Base-by-base conservation (phyloP, 495 filamentous ascomycete species). In the Aspergillus bridgeri region DNA sequence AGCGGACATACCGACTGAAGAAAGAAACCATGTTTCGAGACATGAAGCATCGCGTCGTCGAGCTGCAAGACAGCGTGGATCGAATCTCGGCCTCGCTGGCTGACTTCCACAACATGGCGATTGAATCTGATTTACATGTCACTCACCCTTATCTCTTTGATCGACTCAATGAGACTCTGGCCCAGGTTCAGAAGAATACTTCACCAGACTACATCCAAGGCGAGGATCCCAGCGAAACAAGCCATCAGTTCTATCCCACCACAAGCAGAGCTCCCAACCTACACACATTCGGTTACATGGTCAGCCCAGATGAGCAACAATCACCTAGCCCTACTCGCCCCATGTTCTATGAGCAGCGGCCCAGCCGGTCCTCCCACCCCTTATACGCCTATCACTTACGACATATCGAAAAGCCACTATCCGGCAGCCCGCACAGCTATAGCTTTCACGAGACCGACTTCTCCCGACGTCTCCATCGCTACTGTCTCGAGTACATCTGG, bases 11-110 rank as follows among this genome's bases (percentile, higher is more conserved):
- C 64, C 83, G 91, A 17, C 81, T 88, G 60, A 86, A 91, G 24
- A 96, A 95, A 69, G 91, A 96, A 65, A 86, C 80, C 22, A 90
- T 88, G 0, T 91, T 96, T 48, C 80, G 82, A 17, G 82, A 84
- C 1, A 78, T 95, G 20, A 84, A 88, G 56, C 78, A 80, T 19
- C 80, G 84, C 45, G 88, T 93, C n/a, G 69, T 83, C 23, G 78
- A 81, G 19, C 80, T 95, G 8, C 83, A 88, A 56, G 76, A 78
- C 13, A 81, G 80, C 3, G 85, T 92, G 63, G 81, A 85, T 56
- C 83, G 87, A 56, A 87, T 96, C 75, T 86, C 85, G 61, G 82
- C 81, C 54, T 78, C 84, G 0, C 90, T 95, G 54, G 70, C 83
- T 44, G 74, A 79, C 29, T 84, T 91, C 24, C 81, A 85, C 51